Base-by-base conservation (phyloP, 2,329 filamentous ascomycete genomes). In the Fusarium avenaceum region DNA sequence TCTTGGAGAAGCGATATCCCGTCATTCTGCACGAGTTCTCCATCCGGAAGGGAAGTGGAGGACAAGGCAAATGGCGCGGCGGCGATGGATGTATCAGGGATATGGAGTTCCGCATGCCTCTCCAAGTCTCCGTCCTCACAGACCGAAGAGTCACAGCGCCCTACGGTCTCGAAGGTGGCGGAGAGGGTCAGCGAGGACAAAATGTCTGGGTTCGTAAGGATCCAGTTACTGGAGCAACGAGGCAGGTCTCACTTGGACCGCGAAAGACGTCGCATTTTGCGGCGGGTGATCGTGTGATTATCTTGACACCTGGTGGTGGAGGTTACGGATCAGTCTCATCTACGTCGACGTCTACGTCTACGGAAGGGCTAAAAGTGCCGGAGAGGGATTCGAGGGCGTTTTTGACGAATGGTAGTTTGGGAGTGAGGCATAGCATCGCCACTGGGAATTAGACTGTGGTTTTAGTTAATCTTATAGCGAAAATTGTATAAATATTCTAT, bases 81-180 rank as follows among this genome's bases (percentile, higher is more conserved):
- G 92, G 92, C 3, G 88, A 94, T 71, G 93, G 93, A 14, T 90
- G 92, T 0, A 81, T 94, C 0, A 80, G 92, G 0, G 93, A 96
- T 63, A 93, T 96, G 61, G 92, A 96, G 78, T 94, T 94, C 77
- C 84, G 92, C 4, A 89, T 92, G 42, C 90, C 91, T 0, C 86
- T 96, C 7, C 90, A 94, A 76, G 91, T 92, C 15, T 91, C 88
- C 2, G 95, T 97, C 26, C 80, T 96, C 8, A 92, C 89, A 7
- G 93, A 97, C 77, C 78, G 93, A 19, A 81, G 93, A 30, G 91
- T 95, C 0, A 89, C 92, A 66, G 85, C 87, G 52, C 93, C 93
- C 0, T 94, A 93, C 57, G 92, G 92, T 0, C 83, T 94, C 59
- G 87, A 87, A 19, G 92, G 92, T 0, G 92, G 92, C 2, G 87